phyloP scores from a whole-genome alignment of 345 rosid species.

The Mercurialis annua region DNA sequence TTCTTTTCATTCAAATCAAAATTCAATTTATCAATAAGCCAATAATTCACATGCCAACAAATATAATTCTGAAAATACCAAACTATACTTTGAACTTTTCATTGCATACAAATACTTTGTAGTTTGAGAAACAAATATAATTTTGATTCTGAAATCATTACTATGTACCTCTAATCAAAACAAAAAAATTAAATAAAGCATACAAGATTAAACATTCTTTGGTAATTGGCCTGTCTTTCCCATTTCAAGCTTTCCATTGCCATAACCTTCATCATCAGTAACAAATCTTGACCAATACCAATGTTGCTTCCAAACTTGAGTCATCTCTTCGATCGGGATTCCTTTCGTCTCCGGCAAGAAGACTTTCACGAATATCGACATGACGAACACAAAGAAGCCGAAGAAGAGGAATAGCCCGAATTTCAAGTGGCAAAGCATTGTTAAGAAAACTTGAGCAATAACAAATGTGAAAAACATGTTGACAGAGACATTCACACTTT shows the following conservation, averaged over 20 bases:
- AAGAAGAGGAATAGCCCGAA: constrained; percentile 68
- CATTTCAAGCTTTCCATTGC: constrained; percentile 43
- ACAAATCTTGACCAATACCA: constrained; percentile 68
- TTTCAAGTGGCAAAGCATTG: constrained; percentile 79
- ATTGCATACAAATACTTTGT: constrained; percentile 4
- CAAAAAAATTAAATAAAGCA: background rate
- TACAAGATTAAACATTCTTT: constrained; percentile 26
- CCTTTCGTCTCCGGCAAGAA: constrained; percentile 76
- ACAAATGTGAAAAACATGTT: constrained; percentile 85
- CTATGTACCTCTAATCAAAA: constrained; percentile 21
- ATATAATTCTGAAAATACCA: too few species aligned
- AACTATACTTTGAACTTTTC: background rate
- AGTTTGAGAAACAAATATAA: background rate
- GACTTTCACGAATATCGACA: constrained; percentile 49
- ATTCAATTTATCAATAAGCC: background rate
- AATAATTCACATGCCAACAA: background rate
- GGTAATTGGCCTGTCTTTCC: constrained; percentile 30
- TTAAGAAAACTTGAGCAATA: constrained; percentile 69
- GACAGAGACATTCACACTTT: constrained; percentile 78
- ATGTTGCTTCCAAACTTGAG: constrained; percentile 53
- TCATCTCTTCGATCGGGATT: constrained; percentile 72
- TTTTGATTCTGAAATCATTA: constrained; percentile 14
- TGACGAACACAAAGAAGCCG: constrained; percentile 54
- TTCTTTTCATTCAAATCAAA: background rate
- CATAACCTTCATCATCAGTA: constrained; percentile 22